These are phyloP conservation scores for Alternaria sp. DNA, from an alignment of 2,329 filamentous ascomycete genomes.

Conservation along the genomic window DNA sequence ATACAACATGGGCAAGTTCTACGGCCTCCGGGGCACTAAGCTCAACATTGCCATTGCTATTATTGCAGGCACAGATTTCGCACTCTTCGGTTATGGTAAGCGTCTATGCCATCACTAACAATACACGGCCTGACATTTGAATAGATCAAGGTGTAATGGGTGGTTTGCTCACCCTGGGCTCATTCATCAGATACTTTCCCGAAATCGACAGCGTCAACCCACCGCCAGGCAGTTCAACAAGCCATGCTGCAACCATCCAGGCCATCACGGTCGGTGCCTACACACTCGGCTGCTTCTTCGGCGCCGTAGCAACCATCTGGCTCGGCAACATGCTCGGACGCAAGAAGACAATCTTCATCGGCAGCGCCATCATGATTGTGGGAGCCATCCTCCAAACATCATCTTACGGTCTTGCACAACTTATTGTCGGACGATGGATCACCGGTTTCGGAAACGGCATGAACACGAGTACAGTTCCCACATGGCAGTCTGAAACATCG, in stretches of 20 bases:
- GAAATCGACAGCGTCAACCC: conserved; percentile 52
- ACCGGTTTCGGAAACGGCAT: conserved; percentile 57
- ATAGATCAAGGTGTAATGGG: conserved; percentile 65
- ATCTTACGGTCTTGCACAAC: conserved; percentile 56
- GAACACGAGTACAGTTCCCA: conserved; percentile 51
- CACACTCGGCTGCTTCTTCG: conserved; percentile 57
- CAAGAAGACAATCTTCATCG: conserved; percentile 67
- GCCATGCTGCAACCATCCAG: conserved; percentile 54
- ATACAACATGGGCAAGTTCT: conserved; percentile 56
- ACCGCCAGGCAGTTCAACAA: conserved; percentile 40
- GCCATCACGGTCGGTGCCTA: conserved; percentile 52
- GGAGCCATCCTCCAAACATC: conserved; percentile 68
- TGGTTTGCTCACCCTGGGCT: conserved; percentile 71
- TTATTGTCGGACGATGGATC: conserved; percentile 61
- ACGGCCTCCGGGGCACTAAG: conserved; percentile 71
- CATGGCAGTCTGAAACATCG: conserved; percentile 59
- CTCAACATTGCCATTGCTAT: conserved; percentile 74
- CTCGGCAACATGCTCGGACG: conserved; percentile 68
- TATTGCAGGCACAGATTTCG: conserved; percentile 77
- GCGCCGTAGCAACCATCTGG: conserved; percentile 55
- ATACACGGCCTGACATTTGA: conserved; percentile 13
- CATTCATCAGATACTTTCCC: conserved; percentile 62
- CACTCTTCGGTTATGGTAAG: conserved; percentile 70
- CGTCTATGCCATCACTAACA: not conserved
- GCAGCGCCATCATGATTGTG: conserved; percentile 65